Evolutionary conservation across 257 asterid genomes (phyloP), one percentile per base, ranked within the genome.

Genomic region (Euphrasia confusa): DNA sequence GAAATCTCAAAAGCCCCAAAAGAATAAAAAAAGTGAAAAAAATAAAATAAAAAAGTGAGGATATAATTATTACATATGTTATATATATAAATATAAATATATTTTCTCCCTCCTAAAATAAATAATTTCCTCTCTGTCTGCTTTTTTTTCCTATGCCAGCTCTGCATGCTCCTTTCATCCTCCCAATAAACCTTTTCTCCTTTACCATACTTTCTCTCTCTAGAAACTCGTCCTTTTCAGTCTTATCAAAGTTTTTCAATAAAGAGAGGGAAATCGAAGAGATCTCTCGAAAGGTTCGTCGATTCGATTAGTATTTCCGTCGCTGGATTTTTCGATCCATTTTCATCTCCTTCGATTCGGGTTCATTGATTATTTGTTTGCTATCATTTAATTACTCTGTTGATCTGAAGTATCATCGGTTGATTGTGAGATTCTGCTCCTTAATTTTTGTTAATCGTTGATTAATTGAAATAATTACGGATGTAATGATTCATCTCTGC

Each of bases 131-230:
- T 47, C 72, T 40, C 63, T 64, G 33, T 30, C 28, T 59, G 58
- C 54, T 73, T 40, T 37, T 7, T 59, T 77, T 73, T 63, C 71
- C 50, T 72, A 67, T 79, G 81, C 86, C 94, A 85, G 94, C 90
- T 79, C 78, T 75, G 81, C 78, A 68, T 56, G 65, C 73, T 70
- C 77, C 62, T 66, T 73, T 72, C 80, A 37, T 64, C 75, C 76
- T 67, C 75, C 71, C 79, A 73, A 79, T 72, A 72, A 77, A 70
- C 77, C 80, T 75, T 45, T 13, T 78, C 69, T 58, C 69, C 35
- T 66, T 75, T 63, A 47, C 72, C 33, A 4, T 11, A 47, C 71
- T 77, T 72, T 81, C 78, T 78, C 83, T 75, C 79, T 77, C 81
- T 75, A 64, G 57, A 32, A 57, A 70, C 39, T 56, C 54, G 67